These are phyloP conservation scores for Osmanthus fragrans DNA, from an alignment of 257 asterid genomes.

Conservation along the genomic window DNA sequence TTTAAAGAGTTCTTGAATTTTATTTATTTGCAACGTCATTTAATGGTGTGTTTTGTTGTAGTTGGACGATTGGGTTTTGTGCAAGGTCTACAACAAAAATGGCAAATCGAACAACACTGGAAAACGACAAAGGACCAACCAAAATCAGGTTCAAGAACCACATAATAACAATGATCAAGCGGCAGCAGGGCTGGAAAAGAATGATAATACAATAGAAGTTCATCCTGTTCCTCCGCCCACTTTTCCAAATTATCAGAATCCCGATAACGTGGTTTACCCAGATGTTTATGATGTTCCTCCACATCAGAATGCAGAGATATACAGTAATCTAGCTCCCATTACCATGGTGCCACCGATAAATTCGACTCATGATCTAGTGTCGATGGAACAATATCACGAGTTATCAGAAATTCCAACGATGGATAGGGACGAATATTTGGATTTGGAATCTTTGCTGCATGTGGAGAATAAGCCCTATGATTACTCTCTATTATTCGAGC, in stretches of 20 bases:
- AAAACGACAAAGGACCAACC: not conserved
- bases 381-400: not conserved
- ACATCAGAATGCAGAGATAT: too few relatives aligned
- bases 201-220: too few relatives aligned
- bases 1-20: not conserved
- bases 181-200: too few relatives aligned
- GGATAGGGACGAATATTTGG: not conserved
- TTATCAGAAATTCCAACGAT: not conserved
- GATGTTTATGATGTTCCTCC: too few relatives aligned
- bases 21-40: not conserved
- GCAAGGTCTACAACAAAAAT: constrained; percentile 18
- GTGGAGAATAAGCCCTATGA: too few relatives aligned
- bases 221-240: too few relatives aligned
- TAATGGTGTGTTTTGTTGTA: not conserved
- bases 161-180: not conserved
- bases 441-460: not conserved
- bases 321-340: too few relatives aligned
- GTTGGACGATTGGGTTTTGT: too few relatives aligned
- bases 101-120: not conserved
- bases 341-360: too few relatives aligned
- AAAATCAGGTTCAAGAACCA: not conserved
- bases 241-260: too few relatives aligned
- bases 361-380: not conserved
- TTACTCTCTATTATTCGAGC: too few relatives aligned
- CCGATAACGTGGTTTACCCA: too few relatives aligned